Conservation (phyloP, 2,329 filamentous ascomycete species). For the Seiridium cupressi region DNA sequence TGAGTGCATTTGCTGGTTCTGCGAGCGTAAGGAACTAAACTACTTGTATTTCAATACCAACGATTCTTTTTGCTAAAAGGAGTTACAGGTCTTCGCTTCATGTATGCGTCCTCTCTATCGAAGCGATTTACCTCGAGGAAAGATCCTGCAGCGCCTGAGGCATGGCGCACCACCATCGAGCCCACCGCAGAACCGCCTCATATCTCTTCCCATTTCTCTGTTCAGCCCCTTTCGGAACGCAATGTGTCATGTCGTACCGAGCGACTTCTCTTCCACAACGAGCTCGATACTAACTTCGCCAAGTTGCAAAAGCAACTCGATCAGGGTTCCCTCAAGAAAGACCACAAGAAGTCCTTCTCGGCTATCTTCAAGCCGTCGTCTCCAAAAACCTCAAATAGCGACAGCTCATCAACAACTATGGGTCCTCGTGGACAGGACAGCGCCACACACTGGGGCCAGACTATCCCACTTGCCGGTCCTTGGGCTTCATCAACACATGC, state of each 20-base stretch:
- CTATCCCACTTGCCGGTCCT: constrained; percentile 4
- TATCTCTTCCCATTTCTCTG: constrained; percentile 6
- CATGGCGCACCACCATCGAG: neutral
- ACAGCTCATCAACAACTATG: neutral
- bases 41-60: neutral
- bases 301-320: constrained; percentile 3
- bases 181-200: neutral
- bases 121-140: neutral
- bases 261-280: constrained; percentile 9
- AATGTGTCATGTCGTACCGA: neutral
- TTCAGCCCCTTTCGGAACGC: constrained; percentile 1
- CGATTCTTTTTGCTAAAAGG: neutral
- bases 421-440: constrained; percentile 7
- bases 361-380: neutral
- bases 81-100: constrained; percentile 2
- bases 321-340: neutral
- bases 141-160: neutral
- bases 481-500: constrained; percentile 3
- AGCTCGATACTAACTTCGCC: constrained; percentile 1
- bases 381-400: neutral
- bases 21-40: constrained; percentile 51
- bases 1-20: constrained; percentile 77
- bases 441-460: constrained; percentile 6
- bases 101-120: neutral
- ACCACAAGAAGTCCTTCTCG: neutral